Base-by-base conservation (phyloP, 768 basidiomycete genomes). In the Pleurotus pulmonarius region DNA sequence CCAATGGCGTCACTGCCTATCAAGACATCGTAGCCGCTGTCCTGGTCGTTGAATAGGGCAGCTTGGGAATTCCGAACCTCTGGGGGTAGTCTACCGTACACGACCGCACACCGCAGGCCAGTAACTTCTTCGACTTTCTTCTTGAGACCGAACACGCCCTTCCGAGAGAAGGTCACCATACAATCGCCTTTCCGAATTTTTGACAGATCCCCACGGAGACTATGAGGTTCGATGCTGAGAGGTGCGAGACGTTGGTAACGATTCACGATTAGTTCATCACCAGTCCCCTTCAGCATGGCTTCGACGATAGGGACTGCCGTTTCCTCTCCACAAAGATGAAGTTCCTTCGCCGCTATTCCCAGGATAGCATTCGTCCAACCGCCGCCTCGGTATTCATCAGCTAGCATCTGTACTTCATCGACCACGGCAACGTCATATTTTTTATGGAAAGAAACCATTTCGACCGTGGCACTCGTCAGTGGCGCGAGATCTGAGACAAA, bases 371-470 rank as follows among this genome's bases (percentile, higher is more conserved):
- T 65, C 7, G 90, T 89, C 96, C 97, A 99, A 0, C 83, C 83
- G 22, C 72, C 75, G 0, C 97, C 96, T 13, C 97, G 85, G 3
- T 84, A 74, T 0, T 76, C 70, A 68, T 98, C 93, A 0, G 82
- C 82, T 15, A 98, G 83, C 89, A 98, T 90, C 74, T 98, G 97
- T 47, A 99, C 98, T 74, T 98, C 96, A 68, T 98, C 97, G 45
- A 99, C 77, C 46, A 99, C 94, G 0, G 86, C 94, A 20, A 98
- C 93, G 51, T 96, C 92, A 55, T 73, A 75, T 3, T 58, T 58
- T 15, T 47, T 59, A 2, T 60, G 59, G 8, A 74, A 60, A 4
- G 77, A 74, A 34, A 90, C 68, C 95, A 98, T 99, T 77, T 99
- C 97, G 62, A 98, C 88, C 2, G 97, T 99, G 68, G 91, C 94